Evolutionary conservation across 2,329 filamentous ascomycete species (phyloP).

Genomic region (Coniochaeta sp.): DNA sequence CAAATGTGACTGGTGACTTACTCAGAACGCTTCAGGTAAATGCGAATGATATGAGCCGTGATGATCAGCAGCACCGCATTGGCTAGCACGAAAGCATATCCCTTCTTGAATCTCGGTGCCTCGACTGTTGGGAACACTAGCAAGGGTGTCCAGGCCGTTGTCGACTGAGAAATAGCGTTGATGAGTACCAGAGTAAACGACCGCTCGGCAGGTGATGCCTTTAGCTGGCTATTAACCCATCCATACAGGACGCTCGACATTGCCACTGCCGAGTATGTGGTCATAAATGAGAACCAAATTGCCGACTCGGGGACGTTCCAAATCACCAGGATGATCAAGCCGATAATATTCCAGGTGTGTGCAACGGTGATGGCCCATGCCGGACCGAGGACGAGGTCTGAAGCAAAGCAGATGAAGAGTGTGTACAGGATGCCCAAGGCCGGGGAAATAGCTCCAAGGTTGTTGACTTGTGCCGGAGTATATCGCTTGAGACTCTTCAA

Average conservation of each 20-base stretch:
- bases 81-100: slow-evolving; percentile 28
- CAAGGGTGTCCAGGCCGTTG: slow-evolving; percentile 48
- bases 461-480: slow-evolving; percentile 37
- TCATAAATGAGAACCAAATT: slow-evolving; percentile 45
- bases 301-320: slow-evolving; percentile 50
- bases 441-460: slow-evolving; percentile 43
- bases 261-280: slow-evolving; percentile 39
- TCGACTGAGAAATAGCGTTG: slow-evolving; percentile 45
- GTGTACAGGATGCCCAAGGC: slow-evolving; percentile 50
- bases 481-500: slow-evolving; percentile 46
- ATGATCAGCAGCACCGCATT: slow-evolving; percentile 12
- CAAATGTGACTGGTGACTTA: slow-evolving; percentile 7
- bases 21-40: slow-evolving; percentile 14
- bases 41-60: slow-evolving; percentile 13
- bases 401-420: slow-evolving; percentile 44
- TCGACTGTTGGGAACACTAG: slow-evolving; percentile 41
- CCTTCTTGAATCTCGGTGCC: slow-evolving; percentile 32
- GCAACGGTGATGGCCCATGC: slow-evolving; percentile 48
- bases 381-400: slow-evolving; percentile 43
- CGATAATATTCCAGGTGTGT: slow-evolving; percentile 42
- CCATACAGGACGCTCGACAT: slow-evolving; percentile 49
- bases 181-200: slow-evolving; percentile 42
- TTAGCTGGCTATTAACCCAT: slow-evolving; percentile 45
- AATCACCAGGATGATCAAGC: slow-evolving; percentile 43
- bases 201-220: slow-evolving; percentile 36